These are phyloP conservation scores for Vanrija sp. DNA, from an alignment of 1,284 basidiomycete genomes.

Conservation along the genomic window DNA sequence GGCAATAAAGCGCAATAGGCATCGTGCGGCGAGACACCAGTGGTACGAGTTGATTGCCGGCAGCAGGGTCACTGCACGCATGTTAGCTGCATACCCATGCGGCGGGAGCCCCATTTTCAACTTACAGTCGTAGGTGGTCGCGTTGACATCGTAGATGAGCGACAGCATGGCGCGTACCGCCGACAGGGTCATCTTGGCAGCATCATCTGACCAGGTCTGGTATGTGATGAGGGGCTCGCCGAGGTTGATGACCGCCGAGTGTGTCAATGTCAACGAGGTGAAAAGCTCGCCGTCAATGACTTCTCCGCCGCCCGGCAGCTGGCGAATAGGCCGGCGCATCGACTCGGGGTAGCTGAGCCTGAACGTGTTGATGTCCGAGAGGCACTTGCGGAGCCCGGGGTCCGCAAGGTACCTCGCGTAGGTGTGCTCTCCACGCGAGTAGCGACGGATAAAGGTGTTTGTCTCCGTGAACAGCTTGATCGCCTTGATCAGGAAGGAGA, in stretches of 20 bases:
- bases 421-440: conserved; percentile 29
- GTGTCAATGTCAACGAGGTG: conserved; percentile 27
- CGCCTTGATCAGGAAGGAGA: conserved; percentile 61
- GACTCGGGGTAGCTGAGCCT: conserved; percentile 31
- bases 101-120: not conserved
- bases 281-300: conserved; percentile 34
- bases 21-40: conserved; percentile 28
- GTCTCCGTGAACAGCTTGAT: conserved; percentile 56
- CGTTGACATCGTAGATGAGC: conserved; percentile 37
- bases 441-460: conserved; percentile 31
- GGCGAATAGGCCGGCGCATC: conserved; percentile 28
- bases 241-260: conserved; percentile 30
- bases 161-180: conserved; percentile 42
- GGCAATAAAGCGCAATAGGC: conserved; percentile 34
- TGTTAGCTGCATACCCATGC: not conserved
- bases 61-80: conserved; percentile 31
- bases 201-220: conserved; percentile 35
- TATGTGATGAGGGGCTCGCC: conserved; percentile 38
- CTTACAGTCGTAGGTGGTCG: conserved; percentile 42
- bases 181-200: conserved; percentile 34
- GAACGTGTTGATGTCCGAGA: conserved; percentile 37
- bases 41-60: conserved; percentile 21
- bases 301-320: conserved; percentile 9
- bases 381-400: conserved; percentile 24
- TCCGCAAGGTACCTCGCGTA: conserved; percentile 30